Base-by-base conservation (phyloP, 202 grass and related monocot species). In the Eragrostis tef region DNA sequence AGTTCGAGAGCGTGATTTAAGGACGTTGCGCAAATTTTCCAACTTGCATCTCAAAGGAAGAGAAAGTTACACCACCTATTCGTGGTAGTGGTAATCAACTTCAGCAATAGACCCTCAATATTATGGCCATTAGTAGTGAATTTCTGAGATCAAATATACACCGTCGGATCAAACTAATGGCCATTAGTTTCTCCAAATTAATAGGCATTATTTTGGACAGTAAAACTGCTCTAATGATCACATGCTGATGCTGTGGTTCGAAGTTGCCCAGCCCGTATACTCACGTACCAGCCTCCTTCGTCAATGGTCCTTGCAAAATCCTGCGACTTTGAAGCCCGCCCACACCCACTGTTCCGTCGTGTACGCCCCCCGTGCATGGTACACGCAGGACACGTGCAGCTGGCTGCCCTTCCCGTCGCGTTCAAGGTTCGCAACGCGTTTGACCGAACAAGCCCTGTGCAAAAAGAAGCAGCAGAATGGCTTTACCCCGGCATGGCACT, bases 61-160 rank as follows among this genome's bases (percentile, higher is more conserved):
- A 57, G 51, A 74, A 57, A 24, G 41, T 74, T 57, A 21, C 19
- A 57, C 71, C n/a, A n/a, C n/a, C n/a, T n/a, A n/a, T n/a, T n/a
- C 34, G 34, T 39, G 3, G 34, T 39, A 39, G 7, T 52, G 17
- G 15, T 19, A 0, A 19, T 56, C 31, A 13, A 74, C 34, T 58
- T 43, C 31, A 58, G 7, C 72, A 24, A 59, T 11, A 21, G 6
- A 43, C 72, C n/a, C 11, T n/a, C n/a, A n/a, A n/a, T n/a, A n/a
- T n/a, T n/a, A n/a, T n/a, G n/a, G n/a, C n/a, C n/a, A n/a, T n/a
- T n/a, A n/a, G n/a, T n/a, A n/a, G n/a, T n/a, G n/a, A n/a, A n/a
- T n/a, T n/a, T n/a, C n/a, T n/a, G n/a, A n/a, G n/a, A n/a, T n/a
- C n/a, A n/a, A n/a, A n/a, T n/a, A n/a, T n/a, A n/a, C n/a, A n/a